These are phyloP conservation scores for Dimocarpus longan DNA, from an alignment of 345 rosid species.

Conservation along the genomic window DNA sequence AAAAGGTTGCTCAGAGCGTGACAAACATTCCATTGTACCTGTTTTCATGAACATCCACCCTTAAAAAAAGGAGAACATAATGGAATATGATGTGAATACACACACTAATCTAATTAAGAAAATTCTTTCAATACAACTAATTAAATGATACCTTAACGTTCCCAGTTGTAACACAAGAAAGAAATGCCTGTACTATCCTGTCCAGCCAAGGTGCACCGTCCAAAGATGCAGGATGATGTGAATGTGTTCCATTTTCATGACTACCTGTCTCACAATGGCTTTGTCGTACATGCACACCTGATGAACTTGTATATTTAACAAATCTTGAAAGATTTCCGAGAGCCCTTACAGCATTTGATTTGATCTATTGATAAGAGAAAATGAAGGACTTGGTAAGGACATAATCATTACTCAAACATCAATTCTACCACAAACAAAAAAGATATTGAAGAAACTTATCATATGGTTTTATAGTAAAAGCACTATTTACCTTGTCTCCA, in stretches of 20 bases:
- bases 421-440: background rate
- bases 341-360: slow-evolving; percentile 91
- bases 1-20: slow-evolving; percentile 87
- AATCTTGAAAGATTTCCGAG: slow-evolving; percentile 82
- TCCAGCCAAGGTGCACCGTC: slow-evolving; percentile 54
- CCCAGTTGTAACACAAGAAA: slow-evolving; percentile 93
- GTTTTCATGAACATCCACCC: slow-evolving; percentile 30
- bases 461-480: background rate
- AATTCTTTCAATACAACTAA: background rate
- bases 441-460: background rate
- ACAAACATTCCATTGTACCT: slow-evolving; percentile 99
- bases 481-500: slow-evolving; percentile 81
- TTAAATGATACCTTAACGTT: slow-evolving; percentile 78
- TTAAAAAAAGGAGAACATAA: slow-evolving; percentile 16
- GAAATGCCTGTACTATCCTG: slow-evolving; percentile 84
- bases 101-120: background rate
- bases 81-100: slow-evolving; percentile 4
- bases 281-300: slow-evolving; percentile 31
- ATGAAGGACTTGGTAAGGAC: background rate
- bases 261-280: slow-evolving; percentile 19
- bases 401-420: background rate
- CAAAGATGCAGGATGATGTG: slow-evolving; percentile 32
- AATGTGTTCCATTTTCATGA: slow-evolving; percentile 23
- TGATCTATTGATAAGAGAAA: slow-evolving; percentile 41
- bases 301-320: slow-evolving; percentile 39